These are phyloP conservation scores for Dictyostelium capitatum DNA, from an alignment of 78 protist species.

Conservation along the genomic window DNA sequence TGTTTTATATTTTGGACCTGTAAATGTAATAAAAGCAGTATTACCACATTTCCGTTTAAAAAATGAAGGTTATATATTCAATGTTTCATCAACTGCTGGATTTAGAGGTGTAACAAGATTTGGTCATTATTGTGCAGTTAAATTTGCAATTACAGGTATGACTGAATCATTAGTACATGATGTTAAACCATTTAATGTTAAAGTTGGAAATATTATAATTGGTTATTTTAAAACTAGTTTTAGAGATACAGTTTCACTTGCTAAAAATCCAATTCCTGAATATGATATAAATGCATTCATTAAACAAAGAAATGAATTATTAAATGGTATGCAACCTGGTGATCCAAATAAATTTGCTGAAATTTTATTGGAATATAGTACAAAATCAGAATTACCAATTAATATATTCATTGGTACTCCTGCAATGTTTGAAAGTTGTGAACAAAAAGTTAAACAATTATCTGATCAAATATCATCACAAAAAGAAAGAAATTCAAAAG, in stretches of 20 bases:
- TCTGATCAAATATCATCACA: slow-evolving; percentile 9
- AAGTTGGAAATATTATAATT: slow-evolving; percentile 17
- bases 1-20: slow-evolving; percentile 9
- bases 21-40: slow-evolving; percentile 15
- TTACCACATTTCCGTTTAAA: slow-evolving; percentile 17
- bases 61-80: slow-evolving; percentile 34
- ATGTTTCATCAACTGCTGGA: slow-evolving; percentile 19
- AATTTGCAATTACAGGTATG: slow-evolving; percentile 20
- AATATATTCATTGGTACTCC: slow-evolving; percentile 3
- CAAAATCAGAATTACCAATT: neutral
- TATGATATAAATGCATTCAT: neutral
- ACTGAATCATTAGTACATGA: slow-evolving; percentile 28
- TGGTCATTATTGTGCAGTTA: slow-evolving; percentile 27
- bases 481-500: slow-evolving; percentile 41
- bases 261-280: slow-evolving; percentile 26
- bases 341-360: slow-evolving; percentile 28
- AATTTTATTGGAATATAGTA: neutral
- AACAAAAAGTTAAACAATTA: slow-evolving; percentile 1
- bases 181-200: slow-evolving; percentile 38
- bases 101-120: neutral
- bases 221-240: slow-evolving; percentile 28
- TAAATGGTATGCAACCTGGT: neutral
- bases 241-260: neutral
- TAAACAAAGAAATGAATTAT: neutral
- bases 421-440: neutral